Evolutionary conservation across 352 stramenopile species (phyloP).

Genomic region (Pythium aphanidermatum): DNA sequence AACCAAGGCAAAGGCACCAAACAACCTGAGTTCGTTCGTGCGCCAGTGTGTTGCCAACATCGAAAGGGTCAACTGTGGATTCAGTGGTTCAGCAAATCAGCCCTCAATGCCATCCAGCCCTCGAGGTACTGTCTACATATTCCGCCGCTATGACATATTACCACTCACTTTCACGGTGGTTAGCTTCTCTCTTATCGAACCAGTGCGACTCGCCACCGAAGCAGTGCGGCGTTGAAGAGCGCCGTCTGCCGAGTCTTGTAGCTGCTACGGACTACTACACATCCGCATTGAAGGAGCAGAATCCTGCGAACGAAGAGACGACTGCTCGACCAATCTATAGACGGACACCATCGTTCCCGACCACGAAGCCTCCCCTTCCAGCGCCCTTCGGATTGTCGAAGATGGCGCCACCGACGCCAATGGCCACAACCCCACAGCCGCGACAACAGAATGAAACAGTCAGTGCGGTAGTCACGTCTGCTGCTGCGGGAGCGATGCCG

Average conservation of each 20-base stretch:
- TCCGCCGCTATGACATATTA: too few species aligned
- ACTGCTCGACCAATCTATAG: too few species aligned
- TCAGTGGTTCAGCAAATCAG: too few species aligned
- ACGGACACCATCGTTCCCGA: neutral
- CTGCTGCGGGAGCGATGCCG: too few species aligned
- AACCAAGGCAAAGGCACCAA: constrained; percentile 29
- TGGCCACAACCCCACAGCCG: too few species aligned
- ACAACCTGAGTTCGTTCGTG: constrained; percentile 66
- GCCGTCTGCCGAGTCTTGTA: constrained; percentile 9
- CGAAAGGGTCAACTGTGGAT: constrained; percentile 22
- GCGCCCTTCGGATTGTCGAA: too few species aligned
- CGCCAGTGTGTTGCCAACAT: constrained; percentile 62
- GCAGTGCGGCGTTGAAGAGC: neutral
- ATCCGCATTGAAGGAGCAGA: neutral
- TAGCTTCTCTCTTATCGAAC: constrained; percentile 35
- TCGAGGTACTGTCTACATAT: too few species aligned
- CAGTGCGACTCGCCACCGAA: constrained; percentile 36
- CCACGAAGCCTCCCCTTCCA: neutral
- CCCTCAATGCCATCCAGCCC: too few species aligned
- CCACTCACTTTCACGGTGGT: too few species aligned
- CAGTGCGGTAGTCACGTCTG: too few species aligned
- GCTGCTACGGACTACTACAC: constrained; percentile 9
- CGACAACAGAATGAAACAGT: too few species aligned
- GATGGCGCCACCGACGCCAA: too few species aligned
- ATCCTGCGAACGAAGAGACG: neutral